Conservation (phyloP, 306 rosid genomes). For the Alnus glutinosa region DNA sequence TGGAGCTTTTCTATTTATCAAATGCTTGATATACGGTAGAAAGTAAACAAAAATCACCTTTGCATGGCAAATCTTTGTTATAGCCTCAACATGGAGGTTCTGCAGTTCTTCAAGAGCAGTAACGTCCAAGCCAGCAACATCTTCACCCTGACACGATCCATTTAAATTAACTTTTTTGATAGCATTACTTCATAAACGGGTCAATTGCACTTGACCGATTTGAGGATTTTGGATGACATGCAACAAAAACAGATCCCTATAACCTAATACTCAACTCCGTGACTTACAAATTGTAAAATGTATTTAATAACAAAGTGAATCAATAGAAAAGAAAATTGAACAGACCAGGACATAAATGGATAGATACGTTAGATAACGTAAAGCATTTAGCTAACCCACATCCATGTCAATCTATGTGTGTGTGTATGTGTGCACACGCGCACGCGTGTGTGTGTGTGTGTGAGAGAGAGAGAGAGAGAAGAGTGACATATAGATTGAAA, state of each 20-base stretch:
- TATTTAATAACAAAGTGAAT: neutral
- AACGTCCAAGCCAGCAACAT: conserved; percentile 56
- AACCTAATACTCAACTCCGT: neutral
- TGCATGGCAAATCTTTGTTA: conserved; percentile 70
- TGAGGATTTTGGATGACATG: conserved; percentile 1
- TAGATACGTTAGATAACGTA: neutral
- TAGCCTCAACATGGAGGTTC: conserved; percentile 74
- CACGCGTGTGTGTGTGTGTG: neutral
- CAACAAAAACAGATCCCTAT: neutral
- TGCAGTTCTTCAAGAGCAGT: conserved; percentile 70
- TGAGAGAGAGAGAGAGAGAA: neutral
- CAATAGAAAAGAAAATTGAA: neutral
- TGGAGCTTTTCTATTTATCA: neutral
- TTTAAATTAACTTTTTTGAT: conserved; percentile 1
- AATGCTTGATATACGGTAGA: no score
- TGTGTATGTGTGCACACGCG: no score
- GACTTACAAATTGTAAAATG: neutral
- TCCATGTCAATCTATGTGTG: neutral
- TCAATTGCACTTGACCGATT: conserved; percentile 4
- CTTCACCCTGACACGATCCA: conserved; percentile 51
- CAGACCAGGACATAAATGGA: neutral
- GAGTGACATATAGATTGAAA: neutral
- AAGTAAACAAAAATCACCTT: conserved; percentile 49
- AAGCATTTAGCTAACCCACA: neutral
- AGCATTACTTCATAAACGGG: conserved; percentile 3